Percentiles rank a stretch among this genome's conserved stretches.
Evolutionary conservation across 192 early-diverging fungal species (phyloP).

Genomic region (Backusella parvicylindrica): DNA sequence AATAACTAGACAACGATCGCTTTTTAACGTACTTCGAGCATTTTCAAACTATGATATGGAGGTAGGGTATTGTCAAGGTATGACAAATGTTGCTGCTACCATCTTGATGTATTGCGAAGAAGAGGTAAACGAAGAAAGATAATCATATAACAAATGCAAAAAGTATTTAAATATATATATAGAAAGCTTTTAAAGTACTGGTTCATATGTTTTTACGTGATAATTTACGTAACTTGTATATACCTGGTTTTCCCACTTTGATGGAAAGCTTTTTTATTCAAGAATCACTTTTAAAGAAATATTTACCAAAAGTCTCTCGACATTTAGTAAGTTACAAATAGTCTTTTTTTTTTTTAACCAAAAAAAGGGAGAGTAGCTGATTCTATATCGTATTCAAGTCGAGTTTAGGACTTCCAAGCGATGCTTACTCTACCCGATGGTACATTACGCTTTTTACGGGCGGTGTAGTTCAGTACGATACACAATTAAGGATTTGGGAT

Average conservation of each 20-base stretch:
- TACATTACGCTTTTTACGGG: constrained; percentile 57
- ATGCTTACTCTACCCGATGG: constrained; percentile 55
- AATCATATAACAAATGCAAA: too few species aligned
- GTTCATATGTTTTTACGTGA: constrained; percentile 47
- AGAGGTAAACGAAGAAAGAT: constrained; percentile 36
- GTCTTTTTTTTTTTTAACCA: neutral
- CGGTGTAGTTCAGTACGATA: constrained; percentile 48
- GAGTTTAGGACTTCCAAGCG: constrained; percentile 39
- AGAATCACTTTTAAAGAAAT: constrained; percentile 42
- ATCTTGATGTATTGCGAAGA: constrained; percentile 66
- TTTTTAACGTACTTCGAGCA: constrained; percentile 78
- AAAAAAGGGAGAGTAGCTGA: neutral
- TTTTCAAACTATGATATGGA: constrained; percentile 72
- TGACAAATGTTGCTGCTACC: constrained; percentile 75
- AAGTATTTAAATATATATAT: neutral
- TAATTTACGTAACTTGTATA: constrained; percentile 44
- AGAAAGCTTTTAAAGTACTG: constrained; percentile 51
- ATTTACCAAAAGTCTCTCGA: constrained; percentile 41
- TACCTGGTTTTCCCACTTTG: constrained; percentile 54
- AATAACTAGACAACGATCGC: constrained; percentile 55
- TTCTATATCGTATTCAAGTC: constrained; percentile 24
- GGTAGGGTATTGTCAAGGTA: constrained; percentile 88
- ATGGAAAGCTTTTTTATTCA: constrained; percentile 57
- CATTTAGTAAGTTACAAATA: constrained; percentile 40
- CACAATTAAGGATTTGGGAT: constrained; percentile 54